A percentile compares a stretch with the other conserved stretches of the same genome.
Conservation (phyloP, 2,329 filamentous ascomycete genomes). For the Aspergillus sp. region DNA sequence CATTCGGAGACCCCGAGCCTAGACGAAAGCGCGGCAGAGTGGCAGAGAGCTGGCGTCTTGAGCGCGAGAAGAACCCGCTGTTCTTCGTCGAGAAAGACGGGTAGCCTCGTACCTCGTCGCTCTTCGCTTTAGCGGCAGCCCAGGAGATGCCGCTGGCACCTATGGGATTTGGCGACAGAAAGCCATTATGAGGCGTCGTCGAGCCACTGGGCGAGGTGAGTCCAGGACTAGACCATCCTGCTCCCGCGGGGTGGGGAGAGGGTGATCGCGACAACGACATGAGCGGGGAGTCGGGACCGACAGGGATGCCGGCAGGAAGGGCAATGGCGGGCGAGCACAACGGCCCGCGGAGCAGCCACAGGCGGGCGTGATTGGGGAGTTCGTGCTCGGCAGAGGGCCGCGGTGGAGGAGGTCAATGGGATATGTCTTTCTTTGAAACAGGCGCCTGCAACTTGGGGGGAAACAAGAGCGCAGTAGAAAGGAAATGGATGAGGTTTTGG, state of each 20-base stretch:
- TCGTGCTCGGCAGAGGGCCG: neutral
- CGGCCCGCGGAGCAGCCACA: neutral
- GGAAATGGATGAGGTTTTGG: neutral
- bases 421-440: constrained; percentile 4
- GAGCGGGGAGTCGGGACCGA: constrained; percentile 55
- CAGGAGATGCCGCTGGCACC: constrained; percentile 62
- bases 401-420: neutral
- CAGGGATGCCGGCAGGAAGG: constrained; percentile 33
- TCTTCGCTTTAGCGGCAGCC: constrained; percentile 79
- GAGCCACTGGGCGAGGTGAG: constrained; percentile 72
- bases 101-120: constrained; percentile 71
- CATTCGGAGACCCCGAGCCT: constrained; percentile 31
- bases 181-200: constrained; percentile 62
- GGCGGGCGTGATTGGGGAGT: neutral
- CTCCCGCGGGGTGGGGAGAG: constrained; percentile 72
- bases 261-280: constrained; percentile 90
- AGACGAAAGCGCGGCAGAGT: constrained; percentile 73
- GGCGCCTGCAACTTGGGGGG: neutral
- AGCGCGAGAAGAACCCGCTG: constrained; percentile 82
- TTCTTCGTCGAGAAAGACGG: constrained; percentile 78
- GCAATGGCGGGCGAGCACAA: neutral
- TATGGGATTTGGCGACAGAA: constrained; percentile 25
- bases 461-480: neutral
- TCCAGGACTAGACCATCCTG: constrained; percentile 85
- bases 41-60: constrained; percentile 77